Evolutionary conservation across 495 filamentous ascomycete genomes (phyloP), one percentile per base, ranked within the genome.

Genomic region (Neurospora terricola): DNA sequence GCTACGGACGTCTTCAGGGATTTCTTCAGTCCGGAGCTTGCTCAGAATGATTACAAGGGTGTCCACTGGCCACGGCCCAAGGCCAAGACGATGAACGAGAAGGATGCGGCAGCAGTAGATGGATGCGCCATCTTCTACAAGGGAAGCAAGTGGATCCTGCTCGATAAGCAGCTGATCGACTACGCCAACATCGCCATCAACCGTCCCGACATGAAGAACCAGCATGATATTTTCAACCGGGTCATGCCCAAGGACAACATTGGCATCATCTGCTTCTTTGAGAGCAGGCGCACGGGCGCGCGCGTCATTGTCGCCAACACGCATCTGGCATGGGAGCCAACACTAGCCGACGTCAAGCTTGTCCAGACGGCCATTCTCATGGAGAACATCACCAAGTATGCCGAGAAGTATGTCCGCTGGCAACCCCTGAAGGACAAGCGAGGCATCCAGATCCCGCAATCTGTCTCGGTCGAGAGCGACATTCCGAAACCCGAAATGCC

Each of bases 211-310:
- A 96, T 96, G 87, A 98, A 98, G 82, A 91, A 92, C 40, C 91
- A 94, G 70, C 92, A 95, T 77, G 96, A 99, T 77, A 94, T 98
- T 73, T 98, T 96, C 86, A 98, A 99, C 79, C 91, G 96, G 14
- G 90, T 98, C 21, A 98, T 98, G 96, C 94, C 94, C 73, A 92
- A 94, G 83, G 96, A 99, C 83, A 93, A 98, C 78, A 97, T 99
- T 76, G 95, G 92, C 14, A 89, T 97, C 23, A 88, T 97, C 37
- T 86, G 92, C 72, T 96, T 99, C 82, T 87, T 98, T 70, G 96
- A 98, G 81, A 97, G 97, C 77, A 87, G 94, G 18, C 82, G 86
- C 72, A 98, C 94, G 3, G 96, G 96, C 3, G 88, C 92, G 2
- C 90, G 96, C 18, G 84, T 98, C 73, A 96, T 99, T 69, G 90